Evolutionary conservation across 257 asterid species (phyloP), one percentile per base, ranked within the genome.

Genomic region (Plantago major): DNA sequence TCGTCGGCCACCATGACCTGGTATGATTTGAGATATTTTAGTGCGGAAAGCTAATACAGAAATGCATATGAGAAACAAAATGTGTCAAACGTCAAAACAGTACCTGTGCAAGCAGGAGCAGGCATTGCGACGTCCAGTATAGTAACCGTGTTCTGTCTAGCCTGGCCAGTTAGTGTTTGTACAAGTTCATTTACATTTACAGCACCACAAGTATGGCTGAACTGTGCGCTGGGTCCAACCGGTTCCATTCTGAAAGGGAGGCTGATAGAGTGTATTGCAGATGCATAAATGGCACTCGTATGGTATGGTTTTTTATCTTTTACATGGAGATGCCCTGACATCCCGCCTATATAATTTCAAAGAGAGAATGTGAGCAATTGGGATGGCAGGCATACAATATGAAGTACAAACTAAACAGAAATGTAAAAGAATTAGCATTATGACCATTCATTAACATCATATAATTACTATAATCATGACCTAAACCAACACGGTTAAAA

Each of bases 261-360:
- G 70, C 86, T 81, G 73, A 86, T 72, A 55, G 98, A 84, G 76
- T 89, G 95, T 58, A 92, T 69, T 28, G 95, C 95, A 68, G 98
- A 82, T 22, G 98, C 97, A 77, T 92, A 89, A 74, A 92, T 78
- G 57, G 98, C 95, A 71, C 96, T 88, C 13, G 93, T 73, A 85
- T 92, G 90, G 69, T 84, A 92, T 45, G 78, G 79, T 71, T 89
- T 86, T 49, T 71, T 68, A 53, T 91, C 96, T 30, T 86, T 78
- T 73, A 88, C 64, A 63, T 58, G 10, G 42, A 91, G 88, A 74
- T 75, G 68, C 80, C 77, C 82, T 55, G 97, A 70, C 73, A 80
- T 68, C 74, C 76, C 78, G 70, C 95, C 97, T 92, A 76, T 51
- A 60, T n/a, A n/a, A n/a, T n/a, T n/a, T n/a, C n/a, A n/a, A n/a